phyloP scores from a whole-genome alignment of 805 yeast species.

The Starmerella sp. region DNA sequence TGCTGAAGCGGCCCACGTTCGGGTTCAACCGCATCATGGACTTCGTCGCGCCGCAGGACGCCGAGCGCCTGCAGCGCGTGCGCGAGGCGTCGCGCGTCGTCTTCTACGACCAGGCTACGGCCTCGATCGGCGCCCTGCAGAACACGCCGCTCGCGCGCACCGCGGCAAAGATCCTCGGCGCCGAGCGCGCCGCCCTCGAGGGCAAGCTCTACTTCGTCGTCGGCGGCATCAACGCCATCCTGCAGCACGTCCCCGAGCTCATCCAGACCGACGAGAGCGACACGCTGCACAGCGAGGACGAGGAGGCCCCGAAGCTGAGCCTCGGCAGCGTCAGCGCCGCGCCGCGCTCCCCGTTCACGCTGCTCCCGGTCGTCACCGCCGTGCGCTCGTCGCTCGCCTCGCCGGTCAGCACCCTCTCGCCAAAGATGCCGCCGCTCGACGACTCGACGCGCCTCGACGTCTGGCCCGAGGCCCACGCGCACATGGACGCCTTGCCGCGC shows the following conservation, averaged over 20 bases:
- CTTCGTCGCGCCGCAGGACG: constrained; percentile 30
- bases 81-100: constrained; percentile 10
- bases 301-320: constrained; percentile 12
- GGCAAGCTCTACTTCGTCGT: constrained; percentile 15
- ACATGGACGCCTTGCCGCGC: constrained; percentile 33
- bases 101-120: constrained; percentile 23
- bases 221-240: constrained; percentile 18
- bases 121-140: neutral
- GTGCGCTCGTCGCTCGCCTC: constrained; percentile 6
- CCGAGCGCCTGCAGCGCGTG: constrained; percentile 22
- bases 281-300: neutral
- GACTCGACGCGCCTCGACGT: constrained; percentile 18
- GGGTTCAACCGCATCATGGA: constrained; percentile 36
- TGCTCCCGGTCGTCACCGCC: constrained; percentile 15
- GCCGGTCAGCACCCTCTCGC: constrained; percentile 13
- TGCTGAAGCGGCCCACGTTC: constrained; percentile 64
- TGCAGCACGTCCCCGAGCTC: constrained; percentile 7
- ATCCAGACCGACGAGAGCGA: constrained; percentile 10
- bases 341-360: constrained; percentile 17
- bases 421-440: constrained; percentile 12
- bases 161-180: constrained; percentile 18
- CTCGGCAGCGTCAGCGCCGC: constrained; percentile 8
- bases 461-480: constrained; percentile 5
- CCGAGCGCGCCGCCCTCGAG: constrained; percentile 1
- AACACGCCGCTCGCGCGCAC: constrained; percentile 17